A percentile compares a stretch with the other conserved stretches of the same genome.
phyloP scores from a whole-genome alignment of 2,329 filamentous ascomycete species.

The Hansfordia pulvinata region DNA sequence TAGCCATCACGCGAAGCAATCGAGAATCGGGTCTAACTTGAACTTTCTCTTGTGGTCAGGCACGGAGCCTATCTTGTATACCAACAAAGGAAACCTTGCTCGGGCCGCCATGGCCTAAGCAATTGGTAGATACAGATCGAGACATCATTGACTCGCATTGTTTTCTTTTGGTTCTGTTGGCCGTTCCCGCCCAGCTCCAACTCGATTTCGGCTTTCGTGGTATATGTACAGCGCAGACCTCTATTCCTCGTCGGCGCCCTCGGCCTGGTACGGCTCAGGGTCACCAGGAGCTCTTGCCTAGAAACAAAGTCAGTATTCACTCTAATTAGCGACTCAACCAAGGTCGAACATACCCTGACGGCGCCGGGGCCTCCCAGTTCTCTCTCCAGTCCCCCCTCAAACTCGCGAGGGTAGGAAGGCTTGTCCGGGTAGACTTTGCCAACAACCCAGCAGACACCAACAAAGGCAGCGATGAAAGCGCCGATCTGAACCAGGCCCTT shows the following conservation, averaged over 20 bases:
- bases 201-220: too few relatives aligned
- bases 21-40: too few relatives aligned
- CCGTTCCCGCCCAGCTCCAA: too few relatives aligned
- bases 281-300: constrained; percentile 43
- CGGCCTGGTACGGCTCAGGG: constrained; percentile 29
- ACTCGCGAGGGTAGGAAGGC: constrained; percentile 55
- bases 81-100: too few relatives aligned
- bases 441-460: constrained; percentile 54
- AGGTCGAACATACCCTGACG: constrained; percentile 40
- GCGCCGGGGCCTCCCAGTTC: constrained; percentile 62
- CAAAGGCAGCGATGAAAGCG: constrained; percentile 48
- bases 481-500: constrained; percentile 58
- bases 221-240: constrained; percentile 20
- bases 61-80: too few relatives aligned
- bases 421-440: constrained; percentile 60
- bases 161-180: not conserved
- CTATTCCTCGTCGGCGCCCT: constrained; percentile 11
- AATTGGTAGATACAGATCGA: too few relatives aligned
- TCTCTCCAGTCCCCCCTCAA: constrained; percentile 56
- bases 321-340: not conserved
- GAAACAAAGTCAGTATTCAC: constrained; percentile 6
- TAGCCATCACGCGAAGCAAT: too few relatives aligned
- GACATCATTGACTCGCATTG: too few relatives aligned
- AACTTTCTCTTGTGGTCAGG: too few relatives aligned
- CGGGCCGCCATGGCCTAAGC: too few relatives aligned